Evolutionary conservation across 495 filamentous ascomycete species (phyloP).

Genomic region (Clohesyomyces aquaticus): DNA sequence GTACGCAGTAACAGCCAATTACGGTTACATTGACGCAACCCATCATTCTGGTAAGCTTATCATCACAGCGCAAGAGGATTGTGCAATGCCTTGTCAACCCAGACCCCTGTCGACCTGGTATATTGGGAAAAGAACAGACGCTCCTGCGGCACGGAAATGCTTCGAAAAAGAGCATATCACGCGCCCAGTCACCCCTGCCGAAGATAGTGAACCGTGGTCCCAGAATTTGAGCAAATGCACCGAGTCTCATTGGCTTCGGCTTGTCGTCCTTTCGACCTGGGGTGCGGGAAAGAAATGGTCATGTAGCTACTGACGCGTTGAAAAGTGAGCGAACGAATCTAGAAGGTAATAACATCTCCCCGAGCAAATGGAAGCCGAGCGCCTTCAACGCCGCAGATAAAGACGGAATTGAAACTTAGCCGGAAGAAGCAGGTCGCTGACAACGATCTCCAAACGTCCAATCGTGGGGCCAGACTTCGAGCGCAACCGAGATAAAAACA

Average conservation of each 20-base stretch:
- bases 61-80: neutral
- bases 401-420: neutral
- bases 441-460: constrained; percentile 1
- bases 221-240: neutral
- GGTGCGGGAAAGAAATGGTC: neutral
- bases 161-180: neutral
- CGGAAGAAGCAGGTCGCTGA: constrained; percentile 1
- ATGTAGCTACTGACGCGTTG: neutral
- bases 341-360: too few species aligned
- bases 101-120: neutral
- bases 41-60: neutral
- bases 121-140: neutral
- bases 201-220: neutral
- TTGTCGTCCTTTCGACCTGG: neutral
- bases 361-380: too few species aligned
- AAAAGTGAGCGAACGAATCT: neutral
- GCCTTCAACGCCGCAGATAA: neutral
- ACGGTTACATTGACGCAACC: neutral
- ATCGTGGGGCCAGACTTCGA: neutral
- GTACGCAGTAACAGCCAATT: too few species aligned
- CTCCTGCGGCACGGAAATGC: neutral
- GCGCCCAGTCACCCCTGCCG: neutral
- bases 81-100: neutral
- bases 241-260: neutral
- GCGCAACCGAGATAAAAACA: neutral